These are phyloP conservation scores for Brassica carinata DNA, from an alignment of 345 rosid genomes.

Conservation along the genomic window DNA sequence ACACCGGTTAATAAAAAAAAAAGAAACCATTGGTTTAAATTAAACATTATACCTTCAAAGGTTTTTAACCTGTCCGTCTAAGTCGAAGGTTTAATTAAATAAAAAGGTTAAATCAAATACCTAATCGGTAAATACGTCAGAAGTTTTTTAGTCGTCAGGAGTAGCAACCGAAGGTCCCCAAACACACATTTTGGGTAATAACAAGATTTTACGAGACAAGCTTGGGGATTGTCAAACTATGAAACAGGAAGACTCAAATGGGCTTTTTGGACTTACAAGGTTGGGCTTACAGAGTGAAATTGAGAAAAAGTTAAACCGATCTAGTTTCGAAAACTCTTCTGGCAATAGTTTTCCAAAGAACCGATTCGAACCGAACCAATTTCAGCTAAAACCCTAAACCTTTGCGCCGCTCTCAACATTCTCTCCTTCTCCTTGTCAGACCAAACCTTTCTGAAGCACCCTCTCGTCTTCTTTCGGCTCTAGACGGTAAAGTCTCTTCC, in stretches of 20 bases:
- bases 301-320: background rate
- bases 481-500: conserved; percentile 7
- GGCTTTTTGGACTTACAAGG: background rate
- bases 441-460: background rate
- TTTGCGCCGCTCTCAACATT: conserved; percentile 16
- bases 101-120: background rate
- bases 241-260: background rate
- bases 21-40: background rate
- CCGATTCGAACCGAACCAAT: background rate
- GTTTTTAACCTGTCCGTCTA: background rate
- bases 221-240: background rate
- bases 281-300: background rate
- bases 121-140: background rate
- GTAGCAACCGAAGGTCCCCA: no score
- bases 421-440: conserved; percentile 11
- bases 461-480: background rate
- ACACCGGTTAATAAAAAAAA: background rate
- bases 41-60: background rate
- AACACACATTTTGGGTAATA: background rate
- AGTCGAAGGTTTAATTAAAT: background rate
- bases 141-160: no score
- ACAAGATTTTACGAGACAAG: background rate
- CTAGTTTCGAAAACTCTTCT: background rate
- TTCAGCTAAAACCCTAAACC: conserved; percentile 18
- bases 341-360: background rate